Percentiles rank a stretch among this genome's conserved stretches.
Conservation (phyloP, 208 protist species). For the Naegleria gruberi region DNA sequence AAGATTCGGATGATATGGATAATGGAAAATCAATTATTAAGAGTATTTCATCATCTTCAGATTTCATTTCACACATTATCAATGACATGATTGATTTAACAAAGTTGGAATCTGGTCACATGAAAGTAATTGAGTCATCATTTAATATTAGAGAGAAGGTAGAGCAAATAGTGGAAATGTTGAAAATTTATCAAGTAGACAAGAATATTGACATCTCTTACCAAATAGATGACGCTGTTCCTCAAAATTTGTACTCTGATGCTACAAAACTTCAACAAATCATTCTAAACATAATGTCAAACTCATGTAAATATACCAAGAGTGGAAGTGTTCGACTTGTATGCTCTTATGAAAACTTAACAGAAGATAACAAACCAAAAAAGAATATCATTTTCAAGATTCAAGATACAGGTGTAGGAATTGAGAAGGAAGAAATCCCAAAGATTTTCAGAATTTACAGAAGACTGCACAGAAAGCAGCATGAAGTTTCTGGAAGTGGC, state of each 20-base stretch:
- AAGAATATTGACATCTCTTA: not conserved
- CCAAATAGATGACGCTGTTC: not conserved
- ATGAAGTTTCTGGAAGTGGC: not conserved
- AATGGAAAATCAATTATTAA: not conserved
- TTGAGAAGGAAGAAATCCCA: not conserved
- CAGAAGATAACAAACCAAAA: not conserved
- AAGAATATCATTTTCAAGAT: not conserved
- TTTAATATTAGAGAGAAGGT: not conserved
- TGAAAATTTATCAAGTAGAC: not conserved
- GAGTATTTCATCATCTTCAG: not conserved
- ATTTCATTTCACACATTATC: not conserved
- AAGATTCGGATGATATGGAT: not conserved
- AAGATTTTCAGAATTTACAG: not conserved
- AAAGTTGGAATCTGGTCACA: not conserved
- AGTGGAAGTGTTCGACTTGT: not conserved
- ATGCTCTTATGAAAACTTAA: not conserved
- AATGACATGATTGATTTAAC: not conserved
- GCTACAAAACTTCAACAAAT: not conserved
- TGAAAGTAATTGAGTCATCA: not conserved
- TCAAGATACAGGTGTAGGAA: not conserved
- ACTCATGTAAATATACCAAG: not conserved
- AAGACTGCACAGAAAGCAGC: not conserved
- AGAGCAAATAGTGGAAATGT: not conserved
- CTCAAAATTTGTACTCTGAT: not conserved
- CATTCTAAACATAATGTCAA: not conserved